These are phyloP conservation scores for Aspergillus olivimuriae DNA, from an alignment of 495 filamentous ascomycete genomes.

Conservation along the genomic window DNA sequence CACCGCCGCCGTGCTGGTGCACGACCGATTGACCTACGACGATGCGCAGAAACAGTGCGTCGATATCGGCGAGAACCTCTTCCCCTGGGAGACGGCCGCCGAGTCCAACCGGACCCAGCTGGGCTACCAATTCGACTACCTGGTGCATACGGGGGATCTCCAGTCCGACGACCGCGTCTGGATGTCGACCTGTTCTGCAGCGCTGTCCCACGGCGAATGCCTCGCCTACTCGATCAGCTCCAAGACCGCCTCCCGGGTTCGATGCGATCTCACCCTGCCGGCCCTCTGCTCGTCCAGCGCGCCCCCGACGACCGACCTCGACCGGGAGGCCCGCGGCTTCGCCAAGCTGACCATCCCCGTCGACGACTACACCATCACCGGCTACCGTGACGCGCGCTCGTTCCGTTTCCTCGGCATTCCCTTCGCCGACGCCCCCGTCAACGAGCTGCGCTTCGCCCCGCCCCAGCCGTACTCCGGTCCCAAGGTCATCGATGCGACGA, in stretches of 20 bases:
- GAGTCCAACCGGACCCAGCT: slow-evolving; percentile 15
- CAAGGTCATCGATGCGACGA: slow-evolving; percentile 34
- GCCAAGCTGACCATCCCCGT: slow-evolving; percentile 30
- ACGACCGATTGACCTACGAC: slow-evolving; percentile 9
- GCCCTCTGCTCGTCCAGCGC: slow-evolving; percentile 22
- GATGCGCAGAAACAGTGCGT: slow-evolving; percentile 14
- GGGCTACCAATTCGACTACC: slow-evolving; percentile 23
- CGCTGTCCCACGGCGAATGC: slow-evolving; percentile 1
- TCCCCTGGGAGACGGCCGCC: slow-evolving; percentile 5
- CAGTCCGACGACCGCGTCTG: slow-evolving; percentile 12
- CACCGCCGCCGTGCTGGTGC: slow-evolving; percentile 19
- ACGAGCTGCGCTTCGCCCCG: slow-evolving; percentile 36
- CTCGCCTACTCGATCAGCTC: slow-evolving; percentile 12
- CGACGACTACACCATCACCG: slow-evolving; percentile 21
- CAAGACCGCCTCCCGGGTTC: slow-evolving; percentile 3
- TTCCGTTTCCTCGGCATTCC: slow-evolving; percentile 49
- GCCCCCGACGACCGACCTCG: slow-evolving; percentile 19
- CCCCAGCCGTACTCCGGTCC: slow-evolving; percentile 35
- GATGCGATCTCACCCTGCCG: slow-evolving; percentile 14
- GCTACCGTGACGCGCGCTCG: slow-evolving; percentile 46
- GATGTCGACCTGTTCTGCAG: too few relatives aligned
- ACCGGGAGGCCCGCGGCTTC: slow-evolving; percentile 11
- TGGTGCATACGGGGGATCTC: slow-evolving; percentile 15
- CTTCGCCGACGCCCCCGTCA: slow-evolving; percentile 39
- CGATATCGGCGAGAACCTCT: slow-evolving; percentile 21